Conservation (phyloP, 2,329 filamentous ascomycete genomes). For the Epichloe sibirici region DNA sequence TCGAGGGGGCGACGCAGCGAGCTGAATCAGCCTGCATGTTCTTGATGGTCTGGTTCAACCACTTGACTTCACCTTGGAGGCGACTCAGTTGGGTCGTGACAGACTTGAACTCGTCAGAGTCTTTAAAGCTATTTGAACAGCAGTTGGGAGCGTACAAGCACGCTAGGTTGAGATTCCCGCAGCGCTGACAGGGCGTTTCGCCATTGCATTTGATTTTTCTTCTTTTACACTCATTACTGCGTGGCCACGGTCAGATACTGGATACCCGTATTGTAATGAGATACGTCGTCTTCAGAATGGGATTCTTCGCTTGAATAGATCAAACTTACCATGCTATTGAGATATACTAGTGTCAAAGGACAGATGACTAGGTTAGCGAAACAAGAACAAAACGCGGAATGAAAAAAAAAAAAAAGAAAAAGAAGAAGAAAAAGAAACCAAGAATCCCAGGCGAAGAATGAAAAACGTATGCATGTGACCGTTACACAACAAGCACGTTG, state of each 20-base stretch:
- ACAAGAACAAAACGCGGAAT: no score
- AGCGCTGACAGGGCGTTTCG: slow-evolving; percentile 54
- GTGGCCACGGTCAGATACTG: background rate
- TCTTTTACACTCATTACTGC: slow-evolving; percentile 61
- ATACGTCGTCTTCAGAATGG: background rate
- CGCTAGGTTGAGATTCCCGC: slow-evolving; percentile 53
- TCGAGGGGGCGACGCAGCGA: slow-evolving; percentile 28
- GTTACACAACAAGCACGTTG: background rate
- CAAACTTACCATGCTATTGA: slow-evolving; percentile 46
- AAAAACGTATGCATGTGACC: background rate
- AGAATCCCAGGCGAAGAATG: background rate
- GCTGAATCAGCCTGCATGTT: slow-evolving; percentile 46
- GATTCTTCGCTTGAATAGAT: background rate
- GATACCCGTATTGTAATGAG: background rate
- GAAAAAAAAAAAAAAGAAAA: background rate
- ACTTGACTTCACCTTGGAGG: slow-evolving; percentile 75
- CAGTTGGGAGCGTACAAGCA: slow-evolving; percentile 57
- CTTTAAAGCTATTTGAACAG: slow-evolving; percentile 71
- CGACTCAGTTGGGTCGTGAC: slow-evolving; percentile 63
- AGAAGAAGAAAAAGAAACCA: background rate
- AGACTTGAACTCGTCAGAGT: slow-evolving; percentile 78
- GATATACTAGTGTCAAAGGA: slow-evolving; percentile 33
- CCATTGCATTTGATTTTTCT: slow-evolving; percentile 67
- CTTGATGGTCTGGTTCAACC: slow-evolving; percentile 60
- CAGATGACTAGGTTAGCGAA: background rate